Percentiles rank a stretch among this genome's conserved stretches.
phyloP scores from a whole-genome alignment of 345 rosid genomes.

The Trapa bicornis region DNA sequence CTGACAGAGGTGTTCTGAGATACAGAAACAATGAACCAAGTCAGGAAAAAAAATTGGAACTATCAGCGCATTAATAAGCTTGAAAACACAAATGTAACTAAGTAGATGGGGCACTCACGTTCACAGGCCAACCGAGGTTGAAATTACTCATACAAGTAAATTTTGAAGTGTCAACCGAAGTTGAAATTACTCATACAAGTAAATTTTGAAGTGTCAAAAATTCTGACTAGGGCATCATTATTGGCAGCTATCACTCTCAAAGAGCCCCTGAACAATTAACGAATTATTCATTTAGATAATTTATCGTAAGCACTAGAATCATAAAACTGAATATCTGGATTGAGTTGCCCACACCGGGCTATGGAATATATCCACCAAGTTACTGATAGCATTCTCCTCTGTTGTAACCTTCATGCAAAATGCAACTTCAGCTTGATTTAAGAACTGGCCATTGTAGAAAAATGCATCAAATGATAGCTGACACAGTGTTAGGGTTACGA shows the following conservation, averaged over 20 bases:
- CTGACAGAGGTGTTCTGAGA: slow-evolving; percentile 59
- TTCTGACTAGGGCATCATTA: slow-evolving; percentile 58
- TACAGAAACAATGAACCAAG: background rate
- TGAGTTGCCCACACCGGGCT: slow-evolving; percentile 29
- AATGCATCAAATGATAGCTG: background rate
- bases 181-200: slow-evolving; percentile 37
- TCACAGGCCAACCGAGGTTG: slow-evolving; percentile 70
- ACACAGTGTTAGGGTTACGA: background rate
- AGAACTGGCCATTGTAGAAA: slow-evolving; percentile 22
- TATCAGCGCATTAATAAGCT: background rate
- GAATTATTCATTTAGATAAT: background rate
- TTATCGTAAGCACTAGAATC: background rate
- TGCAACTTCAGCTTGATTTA: slow-evolving; percentile 53
- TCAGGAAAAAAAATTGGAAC: background rate
- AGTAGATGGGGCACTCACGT: slow-evolving; percentile 38
- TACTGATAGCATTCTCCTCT: slow-evolving; percentile 77
- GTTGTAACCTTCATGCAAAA: slow-evolving; percentile 59
- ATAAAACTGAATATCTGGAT: background rate
- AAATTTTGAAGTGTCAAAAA: slow-evolving; percentile 54
- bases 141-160: slow-evolving; percentile 43
- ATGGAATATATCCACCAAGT: slow-evolving; percentile 59
- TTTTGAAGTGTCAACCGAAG: slow-evolving; percentile 59
- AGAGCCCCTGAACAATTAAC: slow-evolving; percentile 42
- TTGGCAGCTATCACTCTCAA: slow-evolving; percentile 55
- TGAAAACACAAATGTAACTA: background rate